phyloP scores from a whole-genome alignment of 176 grass and related monocot species.

The Musa troglodytarum region DNA sequence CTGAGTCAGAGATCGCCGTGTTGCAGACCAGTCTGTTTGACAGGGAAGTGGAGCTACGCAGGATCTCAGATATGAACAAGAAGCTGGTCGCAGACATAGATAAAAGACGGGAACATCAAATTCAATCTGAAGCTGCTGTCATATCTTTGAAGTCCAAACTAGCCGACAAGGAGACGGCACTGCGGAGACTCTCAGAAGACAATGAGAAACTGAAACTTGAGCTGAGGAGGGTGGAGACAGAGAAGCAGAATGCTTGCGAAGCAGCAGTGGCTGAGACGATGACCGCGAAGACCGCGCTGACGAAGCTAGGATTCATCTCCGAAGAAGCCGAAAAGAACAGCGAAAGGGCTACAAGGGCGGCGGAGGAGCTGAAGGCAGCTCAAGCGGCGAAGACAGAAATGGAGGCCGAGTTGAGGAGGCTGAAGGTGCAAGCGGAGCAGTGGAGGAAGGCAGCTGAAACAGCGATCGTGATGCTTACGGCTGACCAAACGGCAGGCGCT shows the following conservation, averaged over 20 bases:
- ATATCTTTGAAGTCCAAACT: constrained; percentile 36
- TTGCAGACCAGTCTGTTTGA: constrained; percentile 89
- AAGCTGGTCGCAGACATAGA: constrained; percentile 33
- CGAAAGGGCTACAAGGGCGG: neutral
- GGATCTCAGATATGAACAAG: constrained; percentile 35
- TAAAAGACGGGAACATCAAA: constrained; percentile 1
- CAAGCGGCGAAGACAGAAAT: constrained; percentile 41
- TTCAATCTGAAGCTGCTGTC: neutral
- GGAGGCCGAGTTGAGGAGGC: constrained; percentile 63
- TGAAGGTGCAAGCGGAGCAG: constrained; percentile 93
- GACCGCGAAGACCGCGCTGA: constrained; percentile 6
- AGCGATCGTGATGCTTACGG: constrained; percentile 70
- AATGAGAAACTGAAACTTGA: constrained; percentile 25
- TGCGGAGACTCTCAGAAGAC: constrained; percentile 19
- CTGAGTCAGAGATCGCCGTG: constrained; percentile 53
- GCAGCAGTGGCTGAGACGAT: constrained; percentile 26
- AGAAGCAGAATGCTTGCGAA: constrained; percentile 31
- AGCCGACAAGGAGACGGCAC: constrained; percentile 34
- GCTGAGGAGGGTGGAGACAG: constrained; percentile 9
- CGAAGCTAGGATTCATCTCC: constrained; percentile 18
- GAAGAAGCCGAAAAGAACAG: constrained; percentile 23
- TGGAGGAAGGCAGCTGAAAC: constrained; percentile 95
- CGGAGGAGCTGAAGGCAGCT: constrained; percentile 25
- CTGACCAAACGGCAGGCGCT: constrained; percentile 47
- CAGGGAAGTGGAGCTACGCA: constrained; percentile 51